These are phyloP conservation scores for Truncatella angustata DNA, from an alignment of 2,329 filamentous ascomycete genomes.

Conservation along the genomic window DNA sequence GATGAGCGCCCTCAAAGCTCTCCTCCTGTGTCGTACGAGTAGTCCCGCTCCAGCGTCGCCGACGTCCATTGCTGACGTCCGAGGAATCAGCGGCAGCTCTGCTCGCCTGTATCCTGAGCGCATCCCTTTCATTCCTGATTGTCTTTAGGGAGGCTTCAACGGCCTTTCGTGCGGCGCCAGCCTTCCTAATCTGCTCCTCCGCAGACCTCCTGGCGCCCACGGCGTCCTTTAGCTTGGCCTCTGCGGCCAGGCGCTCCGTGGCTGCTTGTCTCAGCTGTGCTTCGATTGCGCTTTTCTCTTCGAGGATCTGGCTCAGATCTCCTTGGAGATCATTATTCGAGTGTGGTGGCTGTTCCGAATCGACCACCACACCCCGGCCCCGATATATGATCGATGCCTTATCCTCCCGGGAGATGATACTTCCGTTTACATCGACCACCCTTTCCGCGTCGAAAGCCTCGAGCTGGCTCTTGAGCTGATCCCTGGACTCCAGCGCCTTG, in stretches of 20 bases:
- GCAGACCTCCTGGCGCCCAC: neutral
- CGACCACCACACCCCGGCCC: neutral
- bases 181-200: neutral
- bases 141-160: neutral
- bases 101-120: neutral
- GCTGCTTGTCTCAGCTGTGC: neutral
- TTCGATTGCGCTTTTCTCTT: neutral
- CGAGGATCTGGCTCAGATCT: neutral
- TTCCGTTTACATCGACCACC: no score
- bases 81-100: neutral
- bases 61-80: neutral
- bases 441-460: neutral
- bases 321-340: no score
- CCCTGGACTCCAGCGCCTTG: neutral
- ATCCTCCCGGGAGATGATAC: neutral
- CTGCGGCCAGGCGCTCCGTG: neutral
- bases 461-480: neutral
- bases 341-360: neutral
- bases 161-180: neutral
- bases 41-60: no score
- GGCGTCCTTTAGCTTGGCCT: conserved; percentile 2
- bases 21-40: no score
- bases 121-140: neutral
- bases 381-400: neutral
- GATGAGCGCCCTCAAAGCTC: no score